phyloP scores from a whole-genome alignment of 225 moss, liverwort and hornwort genomes.

The Bryoerythrophyllum caledonicum region DNA sequence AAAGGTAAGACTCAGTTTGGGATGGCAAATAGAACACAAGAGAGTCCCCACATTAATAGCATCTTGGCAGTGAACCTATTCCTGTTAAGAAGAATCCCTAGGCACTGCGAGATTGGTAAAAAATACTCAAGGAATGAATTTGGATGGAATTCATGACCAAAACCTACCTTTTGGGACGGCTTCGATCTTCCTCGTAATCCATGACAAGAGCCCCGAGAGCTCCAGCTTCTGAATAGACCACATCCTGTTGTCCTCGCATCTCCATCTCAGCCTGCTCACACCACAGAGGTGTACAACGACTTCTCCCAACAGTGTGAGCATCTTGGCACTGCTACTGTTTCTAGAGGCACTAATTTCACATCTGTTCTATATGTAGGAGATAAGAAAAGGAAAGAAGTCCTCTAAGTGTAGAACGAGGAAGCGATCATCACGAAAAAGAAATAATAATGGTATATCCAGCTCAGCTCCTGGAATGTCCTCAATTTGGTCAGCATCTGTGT shows the following conservation, averaged over 20 bases:
- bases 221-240: constrained; percentile 76
- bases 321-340: constrained; percentile 38
- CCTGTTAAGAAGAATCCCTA: not conserved
- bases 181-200: constrained; percentile 92
- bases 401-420: not conserved
- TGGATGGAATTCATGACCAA: not conserved
- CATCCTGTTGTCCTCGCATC: constrained; percentile 90
- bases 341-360: constrained; percentile 5
- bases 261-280: constrained; percentile 94
- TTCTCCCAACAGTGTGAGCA: constrained; percentile 69
- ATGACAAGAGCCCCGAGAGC: constrained; percentile 87
- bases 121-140: not conserved
- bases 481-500: constrained; percentile 16
- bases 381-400: not conserved
- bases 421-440: constrained; percentile 17
- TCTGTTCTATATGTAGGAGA: not conserved
- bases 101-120: not conserved
- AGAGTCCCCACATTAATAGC: not conserved
- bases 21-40: not conserved
- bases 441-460: constrained; percentile 11
- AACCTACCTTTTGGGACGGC: constrained; percentile 76
- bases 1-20: not conserved
- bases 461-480: constrained; percentile 19
- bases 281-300: constrained; percentile 73
- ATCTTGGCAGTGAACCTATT: not conserved